Base-by-base conservation (phyloP, 2,329 filamentous ascomycete genomes). In the Diatrype stigma region DNA sequence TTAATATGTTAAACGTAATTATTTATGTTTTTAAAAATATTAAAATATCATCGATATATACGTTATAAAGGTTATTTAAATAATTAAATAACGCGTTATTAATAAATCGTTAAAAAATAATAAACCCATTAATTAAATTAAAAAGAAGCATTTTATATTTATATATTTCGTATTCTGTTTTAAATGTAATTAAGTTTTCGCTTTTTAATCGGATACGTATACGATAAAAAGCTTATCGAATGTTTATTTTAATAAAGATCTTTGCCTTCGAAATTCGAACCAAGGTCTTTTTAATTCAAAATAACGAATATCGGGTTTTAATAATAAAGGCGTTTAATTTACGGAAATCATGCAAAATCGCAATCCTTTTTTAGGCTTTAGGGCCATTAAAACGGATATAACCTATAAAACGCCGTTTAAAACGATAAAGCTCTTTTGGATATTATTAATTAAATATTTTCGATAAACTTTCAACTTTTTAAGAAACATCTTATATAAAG, bases 301-400 rank as follows among this genome's bases (percentile, higher is more conserved):
- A 19, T 48, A 51, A 48, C 14, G 34, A 30, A 34, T 49, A 54
- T 19, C 21, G 2, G 17, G 45, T 35, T 46, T 53, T 54, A 30
- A 30, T 42, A 10, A 28, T 53, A 42, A 51, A 21, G 2, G 21
- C 6, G 22, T 50, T 53, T 16, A 54, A 23, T 30, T 51, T 45
- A n/a, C 23, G n/a, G 34, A 51, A 51, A 46, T 54, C 34, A 54
- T 42, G 22, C 42, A 54, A 40, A 54, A 48, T n/a, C 26, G 23
- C 2, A 49, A 46, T 28, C 14, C 35, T 32, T 34, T 35, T 5
- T 49, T 49, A 21, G 23, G 1, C 46, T 52, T 49, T 30, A 6
- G 5, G n/a, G 10, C 5, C 10, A 30, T 6, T 30, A 30, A 30
- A 30, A 30, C 10, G 10, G 10, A 30, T 30, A 30, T 30, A 30